These are phyloP conservation scores for Alternaria atra DNA, from an alignment of 2,329 filamentous ascomycete genomes.

Conservation along the genomic window DNA sequence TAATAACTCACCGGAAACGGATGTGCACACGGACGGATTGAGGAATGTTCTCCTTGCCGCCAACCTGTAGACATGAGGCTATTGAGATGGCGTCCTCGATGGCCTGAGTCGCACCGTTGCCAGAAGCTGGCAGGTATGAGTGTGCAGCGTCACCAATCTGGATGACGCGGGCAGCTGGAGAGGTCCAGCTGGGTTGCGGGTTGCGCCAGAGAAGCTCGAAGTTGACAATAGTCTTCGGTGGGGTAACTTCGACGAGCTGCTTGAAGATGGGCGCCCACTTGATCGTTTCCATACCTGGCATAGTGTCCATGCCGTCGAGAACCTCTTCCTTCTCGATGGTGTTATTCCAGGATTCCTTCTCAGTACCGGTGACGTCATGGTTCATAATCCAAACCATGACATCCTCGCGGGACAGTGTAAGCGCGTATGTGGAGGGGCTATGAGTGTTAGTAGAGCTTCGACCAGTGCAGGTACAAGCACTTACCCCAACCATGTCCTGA, in stretches of 20 bases:
- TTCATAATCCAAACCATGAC: slow-evolving; percentile 63
- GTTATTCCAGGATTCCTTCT: slow-evolving; percentile 59
- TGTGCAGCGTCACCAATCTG: slow-evolving; percentile 59
- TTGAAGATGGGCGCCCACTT: slow-evolving; percentile 59
- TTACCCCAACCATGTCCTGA: slow-evolving; percentile 57
- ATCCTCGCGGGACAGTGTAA: slow-evolving; percentile 57
- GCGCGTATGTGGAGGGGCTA: slow-evolving; percentile 54
- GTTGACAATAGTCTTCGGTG: slow-evolving; percentile 59
- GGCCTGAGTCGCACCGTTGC: slow-evolving; percentile 59
- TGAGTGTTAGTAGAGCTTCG: slow-evolving; percentile 11
- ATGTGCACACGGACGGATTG: slow-evolving; percentile 54
- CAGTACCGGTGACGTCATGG: slow-evolving; percentile 57
- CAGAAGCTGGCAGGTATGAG: slow-evolving; percentile 56
- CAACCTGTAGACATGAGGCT: slow-evolving; percentile 57
- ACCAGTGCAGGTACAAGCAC: not conserved
- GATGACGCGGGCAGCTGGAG: slow-evolving; percentile 54
- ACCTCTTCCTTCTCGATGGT: slow-evolving; percentile 58
- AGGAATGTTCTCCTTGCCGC: slow-evolving; percentile 51
- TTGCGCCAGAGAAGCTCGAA: slow-evolving; percentile 60
- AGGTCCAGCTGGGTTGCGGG: slow-evolving; percentile 57
- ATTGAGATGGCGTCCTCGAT: slow-evolving; percentile 59
- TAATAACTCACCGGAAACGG: slow-evolving; percentile 50
- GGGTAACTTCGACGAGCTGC: slow-evolving; percentile 55
- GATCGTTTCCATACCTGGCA: slow-evolving; percentile 52
- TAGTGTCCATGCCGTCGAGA: slow-evolving; percentile 56